Base-by-base conservation (phyloP, 805 yeast species). In the Danielozyma ontarioensis region DNA sequence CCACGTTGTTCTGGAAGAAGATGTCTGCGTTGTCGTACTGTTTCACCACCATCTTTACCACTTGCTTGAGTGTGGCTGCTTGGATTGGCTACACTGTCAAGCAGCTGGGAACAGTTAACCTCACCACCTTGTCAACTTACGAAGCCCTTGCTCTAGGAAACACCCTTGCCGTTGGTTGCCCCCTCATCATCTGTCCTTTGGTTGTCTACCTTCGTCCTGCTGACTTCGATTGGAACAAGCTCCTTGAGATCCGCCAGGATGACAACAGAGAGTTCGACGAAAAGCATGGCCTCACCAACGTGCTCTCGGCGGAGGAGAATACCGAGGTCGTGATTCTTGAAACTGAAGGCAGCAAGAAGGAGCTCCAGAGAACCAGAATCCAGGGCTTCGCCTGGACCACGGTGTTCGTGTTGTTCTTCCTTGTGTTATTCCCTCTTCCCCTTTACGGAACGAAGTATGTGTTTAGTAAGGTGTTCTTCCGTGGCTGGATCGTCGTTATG, bases 1-100 rank as follows among this genome's bases (percentile, higher is more conserved):
- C 54, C 17, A 57, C 69, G 3, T 48, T 68, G 39, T 57, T 66
- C 31, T 69, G 63, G 63, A 41, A 38, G 13, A 46, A 46, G 23
- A 43, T 55, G 55, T 42, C 61, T 11, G 45, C 44, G 24, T 13
- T 22, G 14, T 24, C 33, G 22, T 19, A 19, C 22, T 19, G 22
- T 10, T 6, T 19, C 10, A 10, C 8, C 22, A 19, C 22, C 22
- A 19, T 19, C 22, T 19, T 19, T 19, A 6, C 8, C 22, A 19
- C 22, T 6, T 19, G 22, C 22, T 6, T 19, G 22, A 19, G 22
- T 19, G 22, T 19, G 6, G 22, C 22, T 10, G 22, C 10, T 6
- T 19, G 22, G 22, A 19, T 19, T 40, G 45, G 43, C 13, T 39
- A 39, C 24, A 31, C 45, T 4, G 35, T 39, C 14, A 23, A 36